Evolutionary conservation across 1,284 basidiomycete genomes (phyloP).

Genomic region (Kwoniella shivajii): DNA sequence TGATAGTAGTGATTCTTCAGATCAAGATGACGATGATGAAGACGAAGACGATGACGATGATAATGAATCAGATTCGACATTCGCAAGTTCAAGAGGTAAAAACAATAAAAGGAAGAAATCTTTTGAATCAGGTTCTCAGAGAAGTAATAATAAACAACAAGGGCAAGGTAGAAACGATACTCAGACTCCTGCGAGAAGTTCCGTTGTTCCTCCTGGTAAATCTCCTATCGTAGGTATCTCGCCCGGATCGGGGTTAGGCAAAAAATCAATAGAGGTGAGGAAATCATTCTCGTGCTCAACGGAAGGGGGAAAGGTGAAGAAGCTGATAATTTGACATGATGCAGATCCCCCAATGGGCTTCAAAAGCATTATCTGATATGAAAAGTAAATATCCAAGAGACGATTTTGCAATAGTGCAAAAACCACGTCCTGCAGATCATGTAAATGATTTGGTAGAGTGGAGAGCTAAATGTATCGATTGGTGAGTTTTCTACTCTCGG

Average conservation of each 20-base stretch:
- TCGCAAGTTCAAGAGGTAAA: constrained; percentile 9
- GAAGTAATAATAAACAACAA: background rate
- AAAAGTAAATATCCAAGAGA: constrained; percentile 78
- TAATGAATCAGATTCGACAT: constrained; percentile 30
- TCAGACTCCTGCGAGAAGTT: constrained; percentile 15
- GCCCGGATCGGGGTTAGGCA: constrained; percentile 13
- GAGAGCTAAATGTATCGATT: constrained; percentile 92
- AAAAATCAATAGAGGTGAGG: constrained; percentile 14
- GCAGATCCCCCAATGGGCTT: constrained; percentile 71
- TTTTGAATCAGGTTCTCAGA: background rate
- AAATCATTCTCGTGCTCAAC: no score
- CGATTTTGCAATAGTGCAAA: constrained; percentile 72
- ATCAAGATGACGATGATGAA: background rate
- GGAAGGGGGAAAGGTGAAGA: constrained; percentile 11
- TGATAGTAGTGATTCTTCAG: background rate
- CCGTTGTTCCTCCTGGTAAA: constrained; percentile 1
- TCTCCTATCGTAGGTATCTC: constrained; percentile 2
- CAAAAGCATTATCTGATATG: constrained; percentile 65
- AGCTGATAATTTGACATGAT: constrained; percentile 10
- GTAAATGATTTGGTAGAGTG: constrained; percentile 68
- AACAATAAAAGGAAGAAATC: constrained; percentile 15
- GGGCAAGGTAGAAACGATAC: background rate
- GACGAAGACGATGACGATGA: constrained; percentile 12
- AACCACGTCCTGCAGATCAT: constrained; percentile 58
- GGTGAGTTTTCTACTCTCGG: constrained; percentile 49